Percentiles rank a stretch among this genome's conserved stretches.
phyloP scores from a whole-genome alignment of 1,139 yeast genomes.

The Hansenula sp. region DNA sequence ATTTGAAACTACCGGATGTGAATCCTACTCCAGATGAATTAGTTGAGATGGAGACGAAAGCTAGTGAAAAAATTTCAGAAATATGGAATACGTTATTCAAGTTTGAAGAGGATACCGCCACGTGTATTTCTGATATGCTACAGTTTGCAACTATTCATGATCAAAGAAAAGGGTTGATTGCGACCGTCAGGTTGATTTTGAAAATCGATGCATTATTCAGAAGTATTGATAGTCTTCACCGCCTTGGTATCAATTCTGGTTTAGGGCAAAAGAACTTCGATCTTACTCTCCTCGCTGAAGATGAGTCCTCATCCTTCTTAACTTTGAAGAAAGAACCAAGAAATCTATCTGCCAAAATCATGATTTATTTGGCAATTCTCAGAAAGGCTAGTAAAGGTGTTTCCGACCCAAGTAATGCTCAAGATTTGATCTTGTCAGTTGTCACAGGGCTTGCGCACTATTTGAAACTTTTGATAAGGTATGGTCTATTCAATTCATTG shows the following conservation, averaged over 20 bases:
- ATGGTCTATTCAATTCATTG: constrained; percentile 74
- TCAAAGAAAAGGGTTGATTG: constrained; percentile 63
- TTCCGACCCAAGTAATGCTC: constrained; percentile 37
- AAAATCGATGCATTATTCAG: constrained; percentile 73
- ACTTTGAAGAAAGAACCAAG: constrained; percentile 68
- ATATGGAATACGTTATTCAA: constrained; percentile 89
- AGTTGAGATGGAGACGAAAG: constrained; percentile 54
- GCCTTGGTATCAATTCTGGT: constrained; percentile 27
- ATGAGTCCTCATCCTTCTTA: constrained; percentile 6
- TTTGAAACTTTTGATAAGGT: constrained; percentile 76
- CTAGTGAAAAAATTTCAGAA: constrained; percentile 67
- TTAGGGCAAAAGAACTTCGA: constrained; percentile 1
- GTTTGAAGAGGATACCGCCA: constrained; percentile 91
- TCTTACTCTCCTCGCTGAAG: neutral
- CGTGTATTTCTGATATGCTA: constrained; percentile 89
- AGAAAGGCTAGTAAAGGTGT: constrained; percentile 46
- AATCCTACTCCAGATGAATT: constrained; percentile 50
- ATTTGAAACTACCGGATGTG: constrained; percentile 12
- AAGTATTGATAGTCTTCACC: constrained; percentile 61
- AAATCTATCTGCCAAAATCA: constrained; percentile 72
- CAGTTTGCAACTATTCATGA: constrained; percentile 78
- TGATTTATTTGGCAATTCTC: constrained; percentile 72
- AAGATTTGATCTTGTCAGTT: constrained; percentile 67
- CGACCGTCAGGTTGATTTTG: constrained; percentile 71
- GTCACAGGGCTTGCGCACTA: constrained; percentile 95